phyloP scores from a whole-genome alignment of 805 yeast species.

The Candida sanyiensis region DNA sequence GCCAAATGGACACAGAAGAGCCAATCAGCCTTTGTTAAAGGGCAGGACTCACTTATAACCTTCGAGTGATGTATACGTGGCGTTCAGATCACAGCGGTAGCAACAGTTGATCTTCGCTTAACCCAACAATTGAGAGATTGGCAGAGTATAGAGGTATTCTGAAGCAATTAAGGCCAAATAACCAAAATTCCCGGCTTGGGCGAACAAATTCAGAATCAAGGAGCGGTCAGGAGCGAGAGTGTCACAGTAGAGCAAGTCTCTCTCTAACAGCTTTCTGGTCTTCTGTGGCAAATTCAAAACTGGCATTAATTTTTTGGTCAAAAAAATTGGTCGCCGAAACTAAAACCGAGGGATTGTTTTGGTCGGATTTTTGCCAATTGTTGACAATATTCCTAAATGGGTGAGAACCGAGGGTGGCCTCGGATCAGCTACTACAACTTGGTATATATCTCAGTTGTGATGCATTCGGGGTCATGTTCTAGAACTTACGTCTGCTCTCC shows the following conservation, averaged over 20 bases:
- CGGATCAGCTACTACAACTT: no score
- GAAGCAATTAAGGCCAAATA: not conserved
- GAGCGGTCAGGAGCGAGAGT: no score
- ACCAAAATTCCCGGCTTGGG: no score
- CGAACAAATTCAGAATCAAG: no score
- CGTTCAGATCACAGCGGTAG: not conserved
- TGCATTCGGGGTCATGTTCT: no score
- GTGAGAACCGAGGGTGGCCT: constrained; percentile 10
- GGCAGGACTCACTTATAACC: no score
- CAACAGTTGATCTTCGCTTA: not conserved
- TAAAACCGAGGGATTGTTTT: constrained; percentile 12
- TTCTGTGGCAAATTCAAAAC: no score
- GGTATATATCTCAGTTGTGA: no score
- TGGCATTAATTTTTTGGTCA: constrained; percentile 3
- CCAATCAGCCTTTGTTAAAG: no score
- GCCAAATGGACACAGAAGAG: not conserved
- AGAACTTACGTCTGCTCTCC: constrained; percentile 50
- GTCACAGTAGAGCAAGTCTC: no score
- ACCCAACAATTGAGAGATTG: not conserved
- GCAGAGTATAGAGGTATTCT: not conserved
- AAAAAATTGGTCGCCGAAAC: constrained; percentile 9
- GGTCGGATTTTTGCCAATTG: constrained; percentile 10
- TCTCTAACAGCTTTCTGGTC: no score
- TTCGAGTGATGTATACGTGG: not conserved
- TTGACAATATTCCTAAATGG: constrained; percentile 11